phyloP scores from a whole-genome alignment of 2,329 filamentous ascomycete species.

The Truncatella angustata region DNA sequence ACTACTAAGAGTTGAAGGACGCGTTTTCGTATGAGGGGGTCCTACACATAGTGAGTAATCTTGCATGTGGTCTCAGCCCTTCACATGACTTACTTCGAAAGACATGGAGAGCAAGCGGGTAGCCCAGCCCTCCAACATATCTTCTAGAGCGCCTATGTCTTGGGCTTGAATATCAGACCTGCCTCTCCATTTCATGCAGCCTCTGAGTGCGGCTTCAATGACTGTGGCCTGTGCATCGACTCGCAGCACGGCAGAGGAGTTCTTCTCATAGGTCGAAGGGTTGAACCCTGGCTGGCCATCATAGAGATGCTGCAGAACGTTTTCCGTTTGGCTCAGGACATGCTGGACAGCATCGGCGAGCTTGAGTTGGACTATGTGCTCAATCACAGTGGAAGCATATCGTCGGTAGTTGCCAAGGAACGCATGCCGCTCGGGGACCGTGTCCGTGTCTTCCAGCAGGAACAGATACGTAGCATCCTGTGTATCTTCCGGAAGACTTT shows the following conservation, averaged over 20 bases:
- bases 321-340: slow-evolving; percentile 77
- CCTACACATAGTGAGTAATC: slow-evolving; percentile 39
- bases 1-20: slow-evolving; percentile 80
- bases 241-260: slow-evolving; percentile 69
- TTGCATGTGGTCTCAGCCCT: background rate
- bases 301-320: slow-evolving; percentile 73
- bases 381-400: slow-evolving; percentile 85
- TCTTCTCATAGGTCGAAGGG: slow-evolving; percentile 63
- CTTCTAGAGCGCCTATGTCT: slow-evolving; percentile 57
- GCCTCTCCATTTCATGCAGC: slow-evolving; percentile 75
- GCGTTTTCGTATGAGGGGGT: slow-evolving; percentile 80
- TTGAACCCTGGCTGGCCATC: slow-evolving; percentile 66
- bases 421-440: slow-evolving; percentile 86
- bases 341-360: slow-evolving; percentile 83
- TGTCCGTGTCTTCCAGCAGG: slow-evolving; percentile 91
- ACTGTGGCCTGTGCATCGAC: slow-evolving; percentile 89
- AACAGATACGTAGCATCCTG: slow-evolving; percentile 79
- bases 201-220: slow-evolving; percentile 84
- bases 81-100: slow-evolving; percentile 54
- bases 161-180: slow-evolving; percentile 30
- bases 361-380: slow-evolving; percentile 78
- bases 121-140: slow-evolving; percentile 70
- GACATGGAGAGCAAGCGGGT: slow-evolving; percentile 66
- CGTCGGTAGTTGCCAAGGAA: slow-evolving; percentile 94
- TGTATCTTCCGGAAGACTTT: slow-evolving; percentile 78